These are phyloP conservation scores for Fusarium sp. DNA, from an alignment of 2,329 filamentous ascomycete genomes.

Conservation along the genomic window DNA sequence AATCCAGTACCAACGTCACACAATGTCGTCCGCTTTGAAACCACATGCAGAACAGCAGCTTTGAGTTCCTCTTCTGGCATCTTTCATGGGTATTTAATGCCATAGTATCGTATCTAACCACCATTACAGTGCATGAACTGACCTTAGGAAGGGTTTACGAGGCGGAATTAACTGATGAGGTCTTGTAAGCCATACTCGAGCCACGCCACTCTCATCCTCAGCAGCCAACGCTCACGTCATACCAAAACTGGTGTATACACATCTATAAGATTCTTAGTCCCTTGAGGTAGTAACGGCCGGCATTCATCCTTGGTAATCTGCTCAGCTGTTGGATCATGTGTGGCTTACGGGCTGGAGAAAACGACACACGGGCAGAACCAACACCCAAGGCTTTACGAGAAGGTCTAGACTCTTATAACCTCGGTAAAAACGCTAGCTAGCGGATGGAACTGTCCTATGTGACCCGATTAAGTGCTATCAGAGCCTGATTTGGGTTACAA, in stretches of 20 bases:
- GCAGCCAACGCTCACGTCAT: too few species aligned
- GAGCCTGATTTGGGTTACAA: neutral
- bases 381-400: neutral
- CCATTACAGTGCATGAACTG: neutral
- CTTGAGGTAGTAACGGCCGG: neutral
- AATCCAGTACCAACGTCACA: slow-evolving; percentile 7
- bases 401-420: neutral
- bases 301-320: slow-evolving; percentile 2
- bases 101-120: neutral
- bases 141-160: neutral
- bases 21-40: neutral
- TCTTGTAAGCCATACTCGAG: neutral
- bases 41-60: slow-evolving; percentile 9
- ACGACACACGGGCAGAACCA: neutral
- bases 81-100: neutral
- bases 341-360: slow-evolving; percentile 16
- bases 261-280: too few species aligned
- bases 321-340: neutral
- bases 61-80: neutral
- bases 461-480: neutral
- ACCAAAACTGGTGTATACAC: too few species aligned
- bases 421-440: neutral
- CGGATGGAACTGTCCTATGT: neutral
- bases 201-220: too few species aligned
- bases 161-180: neutral